Base-by-base conservation (phyloP, 768 basidiomycete genomes). In the Pleurotus giganteus region DNA sequence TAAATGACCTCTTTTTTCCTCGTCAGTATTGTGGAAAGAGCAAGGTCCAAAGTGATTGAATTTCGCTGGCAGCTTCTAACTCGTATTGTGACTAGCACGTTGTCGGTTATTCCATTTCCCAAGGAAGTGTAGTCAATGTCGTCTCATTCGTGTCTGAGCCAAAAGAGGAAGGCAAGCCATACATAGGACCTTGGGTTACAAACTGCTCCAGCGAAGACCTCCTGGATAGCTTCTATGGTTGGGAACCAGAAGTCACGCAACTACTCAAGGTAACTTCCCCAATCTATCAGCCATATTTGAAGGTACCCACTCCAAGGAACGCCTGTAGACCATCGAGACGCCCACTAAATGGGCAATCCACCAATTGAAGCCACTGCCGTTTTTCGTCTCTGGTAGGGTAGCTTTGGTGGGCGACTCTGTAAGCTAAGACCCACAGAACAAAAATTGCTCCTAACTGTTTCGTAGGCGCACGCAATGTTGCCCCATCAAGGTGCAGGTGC, bases 31-130 rank as follows among this genome's bases (percentile, higher is more conserved):
- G 77, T 54, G 78, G 78, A 1, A 72, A 73, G 63, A 66, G 66
- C 68, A 80, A 77, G 69, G 78, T 74, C 56, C 13, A 61, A 29
- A 15, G 19, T 36, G 21, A 11, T 17, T 52, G 46, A 37, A 5
- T 21, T 26, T 37, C 5, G 21, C 26, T 15, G 21, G 23, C 13
- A 9, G 42, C 21, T 15, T 17, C 32, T 29, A 3, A 50, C 15
- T 53, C 19, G 28, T 29, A 15, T 13, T 43, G 17, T 36, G 4
- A 29, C 41, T 54, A 78, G 78, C 78, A 79, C 54, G 69, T 79
- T 31, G 77, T 81, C 27, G 72, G 74, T 58, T 80, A 80, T 60
- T 71, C 74, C 1, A 77, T 80, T 39, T 75, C 77, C 1, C 67
- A 68, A 55, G 74, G 75, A 1, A 71, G 67, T 21, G 60, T 78